Base-by-base conservation (phyloP, 257 asterid species). In the Scutellaria barbata region DNA sequence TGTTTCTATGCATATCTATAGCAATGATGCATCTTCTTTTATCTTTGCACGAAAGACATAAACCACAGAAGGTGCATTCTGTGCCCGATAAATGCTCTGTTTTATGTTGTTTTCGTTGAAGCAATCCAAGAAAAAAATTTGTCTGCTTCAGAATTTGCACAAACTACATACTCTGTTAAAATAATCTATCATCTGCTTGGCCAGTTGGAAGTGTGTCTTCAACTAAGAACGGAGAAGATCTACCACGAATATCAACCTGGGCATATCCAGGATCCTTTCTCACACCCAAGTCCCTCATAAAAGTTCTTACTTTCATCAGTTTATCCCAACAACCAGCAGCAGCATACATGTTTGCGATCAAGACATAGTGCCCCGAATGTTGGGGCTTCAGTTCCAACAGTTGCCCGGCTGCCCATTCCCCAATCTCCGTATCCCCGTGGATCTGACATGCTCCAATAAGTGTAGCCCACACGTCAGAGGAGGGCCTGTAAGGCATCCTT, bases 321-420 rank as follows among this genome's bases (percentile, higher is more conserved):
- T 89, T 90, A 66, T 72, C 72, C 96, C 97, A 89, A 71, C 81
- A 47, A 50, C 92, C 94, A 63, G 95, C 89, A 58, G 93, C 89
- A 70, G 89, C 98, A 79, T 89, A 89, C 96, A 90, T 88, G 78
- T 93, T 90, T 20, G 92, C 92, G 30, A 93, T 90, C 84, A 93
- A 78, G 55, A 90, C 92, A 67, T 87, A 90, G 76, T 90, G 76
- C 63, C 97, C 98, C 2, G 96, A 63, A 72, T 87, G 83, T 30
- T 68, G 77, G 46, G 96, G 95, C 83, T 79, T 86, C 88, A 82
- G 54, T 68, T 83, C 88, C 63, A 90, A 83, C 41, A 93, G 85
- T 33, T 86, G 86, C 73, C 81, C 92, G 20, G 98, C 98, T 25
- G 96, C 98, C 96, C 96, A 91, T 77, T 85, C 91, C 47, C 97